Evolutionary conservation across 106 monocot genomes (phyloP), one percentile per base, ranked within the genome.

Genomic region (Cymbidium sinense): DNA sequence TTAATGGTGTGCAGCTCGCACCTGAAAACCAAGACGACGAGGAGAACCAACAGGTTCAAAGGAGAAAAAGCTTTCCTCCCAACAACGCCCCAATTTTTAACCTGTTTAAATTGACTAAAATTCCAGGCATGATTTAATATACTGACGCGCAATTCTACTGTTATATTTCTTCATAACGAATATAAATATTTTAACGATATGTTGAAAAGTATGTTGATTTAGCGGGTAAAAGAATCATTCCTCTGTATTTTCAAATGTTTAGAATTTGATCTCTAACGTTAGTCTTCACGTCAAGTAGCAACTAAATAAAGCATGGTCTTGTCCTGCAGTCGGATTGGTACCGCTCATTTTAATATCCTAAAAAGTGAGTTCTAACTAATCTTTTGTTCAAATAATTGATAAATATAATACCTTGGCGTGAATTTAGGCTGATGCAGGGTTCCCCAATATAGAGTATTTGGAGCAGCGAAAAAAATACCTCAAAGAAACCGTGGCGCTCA

Each of bases 391-490:
- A 10, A 15, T 35, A 5, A 29, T 5, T 70, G 13, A 5, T 34
- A 29, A 70, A 13, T 18, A 70, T 15, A 6, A 33, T 34, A 43
- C 2, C 37, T 7, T 7, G 37, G 37, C 37, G 13, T 47, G 11
- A 13, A 1, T 47, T 11, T 47, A 47, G 11, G 15, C 11, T 47
- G 47, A 47, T 47, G 47, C 58, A 79, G 79, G 41, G 23, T 58
- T 27, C 37, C 25, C 27, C 17, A 29, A 29, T 36, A 31, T 73
- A 17, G 18, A 17, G 55, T 15, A 25, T 11, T 73, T 79, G 27
- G 73, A 72, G 73, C 19, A 72, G 21, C 72, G 28, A 2, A 79
- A 79, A 37, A 73, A 5, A 58, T 27, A 73, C 54, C 79, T 61
- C 15, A 72, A 25, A 5, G n/a, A 73, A 37, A 55, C 73, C 4